Evolutionary conservation across 805 yeast species (phyloP), one percentile per base, ranked within the genome.

Genomic region (Cyberlindnera mrakii): DNA sequence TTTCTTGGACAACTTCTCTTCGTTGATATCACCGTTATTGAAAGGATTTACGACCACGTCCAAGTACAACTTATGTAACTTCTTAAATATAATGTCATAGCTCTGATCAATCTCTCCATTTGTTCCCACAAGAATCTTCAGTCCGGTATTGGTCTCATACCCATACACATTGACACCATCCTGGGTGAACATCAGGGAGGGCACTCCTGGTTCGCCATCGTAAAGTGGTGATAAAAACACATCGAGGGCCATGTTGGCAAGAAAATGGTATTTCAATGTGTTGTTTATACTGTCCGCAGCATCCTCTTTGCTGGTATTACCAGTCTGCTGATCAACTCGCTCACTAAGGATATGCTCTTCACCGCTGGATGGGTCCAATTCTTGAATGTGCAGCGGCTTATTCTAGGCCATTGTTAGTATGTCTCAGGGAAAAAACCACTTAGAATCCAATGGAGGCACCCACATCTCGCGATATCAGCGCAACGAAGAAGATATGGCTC

Each of bases 241-340:
- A 58, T 83, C 90, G 19, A 83, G 63, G 5, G 88, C 79, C 83
- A 83, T 82, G 56, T 83, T 87, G n/a, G 86, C 75, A 27, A 83
- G 65, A 51, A 82, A 82, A 54, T 83, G 80, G 63, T 78, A 81
- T 51, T 81, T 78, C 27, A 82, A 63, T 6, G 42, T 29, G 15
- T 48, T 47, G 9, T 42, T 41, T 11, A 34, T 18, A 14, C 27
- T 43, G 23, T 29, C 4, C 23, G 17, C 2, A 7, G 14, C n/a
- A 15, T 33, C 25, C n/a, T 23, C 16, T 30, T 41, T 19, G 25
- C 18, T 16, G 6, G 18, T 39, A 15, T 4, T 37, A 5, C 40
- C 45, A 1, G 47, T 42, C 31, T 40, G 44, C 17, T 31, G 45
- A n/a, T 42, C 48, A 3, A 44, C 42, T 18, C 44, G 25, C 3